phyloP scores from a whole-genome alignment of 345 rosid species.

The Passiflora organensis region DNA sequence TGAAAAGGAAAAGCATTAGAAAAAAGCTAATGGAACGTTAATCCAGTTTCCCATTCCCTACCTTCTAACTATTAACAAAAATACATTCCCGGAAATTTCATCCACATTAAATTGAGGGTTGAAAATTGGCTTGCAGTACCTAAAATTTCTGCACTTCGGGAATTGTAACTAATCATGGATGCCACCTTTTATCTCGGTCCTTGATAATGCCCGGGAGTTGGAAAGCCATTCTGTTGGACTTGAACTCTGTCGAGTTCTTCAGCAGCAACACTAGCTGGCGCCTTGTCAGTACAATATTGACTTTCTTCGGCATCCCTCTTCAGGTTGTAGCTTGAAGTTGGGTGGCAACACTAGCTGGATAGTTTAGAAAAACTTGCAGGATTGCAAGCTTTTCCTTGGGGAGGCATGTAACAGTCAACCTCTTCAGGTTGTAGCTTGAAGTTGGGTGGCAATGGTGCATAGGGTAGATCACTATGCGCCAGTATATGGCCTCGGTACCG shows the following conservation, averaged over 20 bases:
- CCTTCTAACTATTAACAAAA: too few relatives aligned
- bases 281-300: constrained; percentile 43
- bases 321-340: too few relatives aligned
- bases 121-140: not conserved
- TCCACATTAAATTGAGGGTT: too few relatives aligned
- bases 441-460: constrained; percentile 16
- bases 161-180: constrained; percentile 48
- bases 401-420: constrained; percentile 14
- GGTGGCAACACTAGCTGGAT: too few relatives aligned
- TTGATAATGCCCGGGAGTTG: constrained; percentile 14
- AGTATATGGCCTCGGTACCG: constrained; percentile 4
- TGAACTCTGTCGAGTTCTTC: constrained; percentile 17
- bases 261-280: constrained; percentile 40
- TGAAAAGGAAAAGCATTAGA: too few relatives aligned
- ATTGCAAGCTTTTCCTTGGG: not conserved
- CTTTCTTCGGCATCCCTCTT: constrained; percentile 19
- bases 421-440: constrained; percentile 21
- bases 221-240: constrained; percentile 13
- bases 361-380: constrained; percentile 2
- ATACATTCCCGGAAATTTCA: too few relatives aligned
- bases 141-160: constrained; percentile 32
- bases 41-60: too few relatives aligned
- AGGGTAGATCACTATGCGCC: constrained; percentile 16
- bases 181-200: constrained; percentile 38
- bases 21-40: too few relatives aligned